A percentile compares a stretch with the other conserved stretches of the same genome.
Evolutionary conservation across 345 rosid species (phyloP).

Genomic region (Draba incana): DNA sequence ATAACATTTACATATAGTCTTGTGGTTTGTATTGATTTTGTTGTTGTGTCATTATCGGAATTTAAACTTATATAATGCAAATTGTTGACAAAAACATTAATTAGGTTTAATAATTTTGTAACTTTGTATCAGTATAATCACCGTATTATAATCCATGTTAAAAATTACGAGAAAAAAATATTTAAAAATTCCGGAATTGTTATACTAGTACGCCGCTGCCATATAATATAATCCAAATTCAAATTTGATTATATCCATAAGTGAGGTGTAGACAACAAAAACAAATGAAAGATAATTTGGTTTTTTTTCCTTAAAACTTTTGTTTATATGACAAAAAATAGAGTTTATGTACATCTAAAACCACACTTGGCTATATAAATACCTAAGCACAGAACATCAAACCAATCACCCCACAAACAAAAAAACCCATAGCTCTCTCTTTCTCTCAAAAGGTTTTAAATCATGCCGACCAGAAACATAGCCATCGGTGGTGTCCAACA

Average conservation of each 20-base stretch:
- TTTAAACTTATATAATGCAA: too few relatives aligned
- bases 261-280: neutral
- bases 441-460: slow-evolving; percentile 8
- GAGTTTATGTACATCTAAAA: slow-evolving; percentile 3
- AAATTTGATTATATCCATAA: neutral
- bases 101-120: too few relatives aligned
- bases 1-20: too few relatives aligned
- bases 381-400: slow-evolving; percentile 20
- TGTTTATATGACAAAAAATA: neutral
- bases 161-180: too few relatives aligned
- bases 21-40: too few relatives aligned
- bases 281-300: neutral
- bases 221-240: neutral
- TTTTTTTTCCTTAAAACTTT: too few relatives aligned
- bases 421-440: neutral
- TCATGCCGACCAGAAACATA: slow-evolving; percentile 85
- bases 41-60: too few relatives aligned
- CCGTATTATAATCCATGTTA: too few relatives aligned
- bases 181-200: too few relatives aligned
- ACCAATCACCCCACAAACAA: slow-evolving; percentile 26
- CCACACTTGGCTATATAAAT: slow-evolving; percentile 28
- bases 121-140: too few relatives aligned
- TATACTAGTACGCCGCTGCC: neutral
- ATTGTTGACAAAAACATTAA: too few relatives aligned
- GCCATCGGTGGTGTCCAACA: slow-evolving; percentile 68